Conservation (phyloP, 306 rosid genomes). For the Glycine tomentella region DNA sequence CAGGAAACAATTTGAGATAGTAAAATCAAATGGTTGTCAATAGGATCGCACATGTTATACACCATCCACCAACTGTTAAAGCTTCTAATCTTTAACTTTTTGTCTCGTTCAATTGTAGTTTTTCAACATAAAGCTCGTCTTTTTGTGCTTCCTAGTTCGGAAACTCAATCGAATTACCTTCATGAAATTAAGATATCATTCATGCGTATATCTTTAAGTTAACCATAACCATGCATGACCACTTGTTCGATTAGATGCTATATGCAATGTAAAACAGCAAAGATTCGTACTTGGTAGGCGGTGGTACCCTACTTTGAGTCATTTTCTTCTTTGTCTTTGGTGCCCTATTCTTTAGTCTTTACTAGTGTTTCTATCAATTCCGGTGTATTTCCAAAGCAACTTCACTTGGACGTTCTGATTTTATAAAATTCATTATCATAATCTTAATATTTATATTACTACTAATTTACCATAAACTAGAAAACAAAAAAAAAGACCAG, state of each 20-base stretch:
- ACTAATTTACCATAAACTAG: background rate
- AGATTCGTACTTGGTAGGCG: too few relatives aligned
- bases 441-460: background rate
- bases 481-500: background rate
- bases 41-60: background rate
- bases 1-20: background rate
- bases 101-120: background rate
- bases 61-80: too few relatives aligned
- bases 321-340: constrained; percentile 11
- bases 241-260: background rate
- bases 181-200: background rate
- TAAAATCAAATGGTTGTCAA: background rate
- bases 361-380: background rate
- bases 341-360: background rate
- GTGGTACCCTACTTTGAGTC: constrained; percentile 24
- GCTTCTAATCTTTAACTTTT: background rate
- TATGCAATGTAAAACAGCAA: background rate
- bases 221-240: background rate
- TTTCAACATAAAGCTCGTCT: background rate
- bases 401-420: background rate
- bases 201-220: background rate
- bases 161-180: background rate
- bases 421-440: background rate
- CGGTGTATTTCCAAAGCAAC: background rate
- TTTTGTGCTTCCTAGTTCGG: background rate